These are phyloP conservation scores for Lasiodiplodia theobromae DNA, from an alignment of 2,329 filamentous ascomycete genomes.

Conservation along the genomic window DNA sequence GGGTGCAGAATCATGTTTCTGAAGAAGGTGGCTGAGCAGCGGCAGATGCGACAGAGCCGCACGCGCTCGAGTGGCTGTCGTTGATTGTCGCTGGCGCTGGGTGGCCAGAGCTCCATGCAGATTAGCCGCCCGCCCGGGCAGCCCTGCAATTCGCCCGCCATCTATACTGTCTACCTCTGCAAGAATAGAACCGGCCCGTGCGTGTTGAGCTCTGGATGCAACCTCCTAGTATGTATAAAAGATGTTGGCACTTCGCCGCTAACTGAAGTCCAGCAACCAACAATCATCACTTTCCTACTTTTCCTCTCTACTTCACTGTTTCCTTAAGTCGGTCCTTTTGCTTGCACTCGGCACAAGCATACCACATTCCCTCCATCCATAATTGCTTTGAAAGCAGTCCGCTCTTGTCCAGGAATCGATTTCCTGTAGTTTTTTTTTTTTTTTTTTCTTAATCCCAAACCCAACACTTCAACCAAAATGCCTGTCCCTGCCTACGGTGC, in stretches of 20 bases:
- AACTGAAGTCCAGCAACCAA: constrained; percentile 18
- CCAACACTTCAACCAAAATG: constrained; percentile 45
- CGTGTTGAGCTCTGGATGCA: background rate
- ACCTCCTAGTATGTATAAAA: constrained; percentile 5
- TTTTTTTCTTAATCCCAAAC: background rate
- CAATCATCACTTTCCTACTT: constrained; percentile 42
- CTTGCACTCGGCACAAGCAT: constrained; percentile 35
- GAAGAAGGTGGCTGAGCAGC: constrained; percentile 25
- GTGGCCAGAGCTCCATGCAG: constrained; percentile 22
- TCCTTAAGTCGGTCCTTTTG: constrained; percentile 35
- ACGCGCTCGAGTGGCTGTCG: constrained; percentile 24
- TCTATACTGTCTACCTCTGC: background rate
- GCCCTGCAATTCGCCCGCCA: constrained; percentile 11
- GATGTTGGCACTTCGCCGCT: background rate
- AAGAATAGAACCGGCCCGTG: constrained; percentile 29
- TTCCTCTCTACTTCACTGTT: constrained; percentile 42
- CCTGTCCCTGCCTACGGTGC: constrained; percentile 70
- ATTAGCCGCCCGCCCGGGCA: constrained; percentile 21
- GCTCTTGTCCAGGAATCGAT: constrained; percentile 27
- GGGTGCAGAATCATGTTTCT: constrained; percentile 24
- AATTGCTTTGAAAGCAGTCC: constrained; percentile 28
- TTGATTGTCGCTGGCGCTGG: constrained; percentile 12
- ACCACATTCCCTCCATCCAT: constrained; percentile 24
- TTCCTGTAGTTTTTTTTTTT: constrained; percentile 31
- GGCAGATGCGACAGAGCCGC: constrained; percentile 28